Evolutionary conservation across 805 yeast genomes (phyloP), one percentile per base, ranked within the genome.

Genomic region (Torulaspora maleeae): DNA sequence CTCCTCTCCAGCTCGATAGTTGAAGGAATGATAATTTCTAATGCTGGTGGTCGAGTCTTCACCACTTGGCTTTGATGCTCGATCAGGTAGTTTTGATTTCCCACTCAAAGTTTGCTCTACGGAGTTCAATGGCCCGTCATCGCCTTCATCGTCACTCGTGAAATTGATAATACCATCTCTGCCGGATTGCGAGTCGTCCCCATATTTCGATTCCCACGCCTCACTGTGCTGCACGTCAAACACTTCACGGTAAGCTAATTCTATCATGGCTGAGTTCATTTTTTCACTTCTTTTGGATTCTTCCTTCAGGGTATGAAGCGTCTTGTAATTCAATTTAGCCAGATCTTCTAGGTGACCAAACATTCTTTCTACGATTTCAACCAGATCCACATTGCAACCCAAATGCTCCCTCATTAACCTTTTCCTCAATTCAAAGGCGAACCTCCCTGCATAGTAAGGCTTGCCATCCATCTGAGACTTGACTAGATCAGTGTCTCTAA

Each of bases 331-430:
- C 15, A 48, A 44, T 36, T 52, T 55, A 5, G 76, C 74, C 25
- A 66, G 36, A 22, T 58, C 53, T 45, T 68, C 71, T 19, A 73
- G 53, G 43, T 67, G 70, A 39, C 66, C 70, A 50, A 86, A 83
- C 54, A 85, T 74, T 53, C 90, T 73, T 59, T 89, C 96, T 27
- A 88, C 84, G 36, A 84, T 66, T 45, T 90, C 97, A 20, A 89
- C 66, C 12, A 83, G 71, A 65, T 90, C 97, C 35, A 89, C 93
- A 63, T 89, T 95, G 43, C 95, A 83, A 20, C 99, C 99, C 20
- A 93, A 63, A 67, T 93, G 99, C 61, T 93, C 99, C 52, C 99
- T 77, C 99, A 93, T 93, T 41, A 95, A 73, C 50, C 97, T 76
- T 71, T 89, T 78, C 57, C 99, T 76, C 48, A 93, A 69, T 2